Evolutionary conservation across 805 yeast genomes (phyloP), one percentile per base, ranked within the genome.

Genomic region (Saccharomycopsis selenospora): DNA sequence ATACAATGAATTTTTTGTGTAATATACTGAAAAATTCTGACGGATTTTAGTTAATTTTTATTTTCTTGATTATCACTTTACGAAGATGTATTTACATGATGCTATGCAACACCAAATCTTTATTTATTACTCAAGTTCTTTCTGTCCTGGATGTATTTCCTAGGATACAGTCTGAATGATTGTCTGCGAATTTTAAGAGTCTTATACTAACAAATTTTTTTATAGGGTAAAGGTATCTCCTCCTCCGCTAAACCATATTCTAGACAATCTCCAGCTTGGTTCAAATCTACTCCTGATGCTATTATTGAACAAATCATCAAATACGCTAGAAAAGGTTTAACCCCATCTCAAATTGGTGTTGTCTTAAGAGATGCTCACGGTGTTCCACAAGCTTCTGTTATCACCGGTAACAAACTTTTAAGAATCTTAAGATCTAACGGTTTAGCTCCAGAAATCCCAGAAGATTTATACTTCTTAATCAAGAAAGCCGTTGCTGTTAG

Each of bases 391-490:
- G 76, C 96, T 65, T 88, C 85, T 80, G 82, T 91, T 69, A 88
- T 88, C 77, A 91, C 99, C 65, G 98, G 98, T 82, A 82, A 90
- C 96, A 93, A 93, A 87, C 85, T 93, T 68, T 85, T 93, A 75
- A 90, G 99, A 85, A 90, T 93, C 80, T 83, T 93, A 74, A 93
- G 91, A 78, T 85, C 98, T 59, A 89, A 90, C 82, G 99, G 99
- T 84, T 87, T 93, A 70, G 99, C 98, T 69, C 98, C 99, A 75
- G 99, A 93, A 79, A 85, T 93, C 69, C 99, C 99, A 76, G 99
- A 93, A 83, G 99, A 93, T 75, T 85, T 93, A 68, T 93, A 93
- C 93, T 90, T 77, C 78, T 85, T 93, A 77, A 93, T 93, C 72
- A 93, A 91, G 89, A 93, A 93, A 85, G 99, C 99, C 71, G 98